A percentile compares a stretch with the other conserved stretches of the same genome.
Conservation (phyloP, 2,329 filamentous ascomycete genomes). For the Aspergillus tanneri region DNA sequence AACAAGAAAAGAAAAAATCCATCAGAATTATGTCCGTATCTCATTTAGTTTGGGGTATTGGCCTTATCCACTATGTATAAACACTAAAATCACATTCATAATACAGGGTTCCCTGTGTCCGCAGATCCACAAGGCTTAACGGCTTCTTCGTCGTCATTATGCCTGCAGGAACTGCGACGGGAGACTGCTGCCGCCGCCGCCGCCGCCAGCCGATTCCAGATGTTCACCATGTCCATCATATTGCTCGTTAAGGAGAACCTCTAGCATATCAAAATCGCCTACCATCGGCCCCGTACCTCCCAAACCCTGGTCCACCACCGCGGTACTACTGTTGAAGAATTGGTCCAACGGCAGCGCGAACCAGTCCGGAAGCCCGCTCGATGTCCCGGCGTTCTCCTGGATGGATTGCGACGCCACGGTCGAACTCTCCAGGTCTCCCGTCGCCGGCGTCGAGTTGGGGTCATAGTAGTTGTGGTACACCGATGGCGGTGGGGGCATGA, state of each 20-base stretch:
- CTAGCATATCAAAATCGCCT: constrained; percentile 53
- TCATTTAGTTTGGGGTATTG: too few species aligned
- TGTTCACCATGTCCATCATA: constrained; percentile 34
- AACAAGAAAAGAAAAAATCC: too few species aligned
- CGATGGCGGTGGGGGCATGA: constrained; percentile 49
- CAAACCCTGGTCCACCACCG: constrained; percentile 52
- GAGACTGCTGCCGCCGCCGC: constrained; percentile 15
- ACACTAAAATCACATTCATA: too few species aligned
- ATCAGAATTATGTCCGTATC: too few species aligned
- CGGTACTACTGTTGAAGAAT: constrained; percentile 52
- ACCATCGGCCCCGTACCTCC: constrained; percentile 63
- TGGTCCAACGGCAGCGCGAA: constrained; percentile 62
- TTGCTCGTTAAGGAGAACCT: constrained; percentile 46
- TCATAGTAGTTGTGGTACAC: constrained; percentile 49
- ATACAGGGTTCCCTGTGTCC: not conserved
- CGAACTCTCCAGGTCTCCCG: constrained; percentile 31
- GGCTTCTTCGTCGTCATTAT: not conserved
- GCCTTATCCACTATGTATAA: too few species aligned
- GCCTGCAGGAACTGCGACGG: constrained; percentile 31
- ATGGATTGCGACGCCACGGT: constrained; percentile 32
- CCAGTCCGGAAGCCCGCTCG: constrained; percentile 53
- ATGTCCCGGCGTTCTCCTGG: constrained; percentile 28
- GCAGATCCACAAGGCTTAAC: too few species aligned
- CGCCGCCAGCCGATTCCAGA: constrained; percentile 8
- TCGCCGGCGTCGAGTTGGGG: constrained; percentile 33